Conservation (phyloP, 1,284 basidiomycete species). For the Laetiporus sulphureus region DNA sequence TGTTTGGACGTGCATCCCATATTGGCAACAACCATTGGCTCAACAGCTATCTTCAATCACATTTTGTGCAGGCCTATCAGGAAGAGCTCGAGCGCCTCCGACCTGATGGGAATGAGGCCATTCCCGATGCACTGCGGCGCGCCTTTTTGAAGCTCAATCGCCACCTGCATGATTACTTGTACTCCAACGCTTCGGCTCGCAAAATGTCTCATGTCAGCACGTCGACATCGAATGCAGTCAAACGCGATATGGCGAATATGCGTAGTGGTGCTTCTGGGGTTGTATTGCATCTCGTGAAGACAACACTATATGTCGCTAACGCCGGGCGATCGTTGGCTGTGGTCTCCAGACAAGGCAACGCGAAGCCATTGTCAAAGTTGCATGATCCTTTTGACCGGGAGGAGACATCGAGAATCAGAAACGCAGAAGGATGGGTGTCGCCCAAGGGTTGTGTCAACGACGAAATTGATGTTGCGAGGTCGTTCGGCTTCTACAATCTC, state of each 20-base stretch:
- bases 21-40: conserved; percentile 57
- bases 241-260: conserved; percentile 38
- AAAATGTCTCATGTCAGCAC: conserved; percentile 68
- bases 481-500: conserved; percentile 92
- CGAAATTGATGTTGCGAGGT: conserved; percentile 85
- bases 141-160: conserved; percentile 86
- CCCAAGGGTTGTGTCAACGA: conserved; percentile 93
- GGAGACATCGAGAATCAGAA: conserved; percentile 84
- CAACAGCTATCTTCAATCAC: conserved; percentile 79
- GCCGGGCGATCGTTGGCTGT: conserved; percentile 89
- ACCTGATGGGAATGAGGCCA: conserved; percentile 44
- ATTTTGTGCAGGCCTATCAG: conserved; percentile 61
- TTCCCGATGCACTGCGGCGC: conserved; percentile 75
- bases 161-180: conserved; percentile 61
- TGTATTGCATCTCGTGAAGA: conserved; percentile 80
- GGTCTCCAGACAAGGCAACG: conserved; percentile 77
- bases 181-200: conserved; percentile 38
- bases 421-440: conserved; percentile 94
- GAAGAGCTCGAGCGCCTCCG: conserved; percentile 51
- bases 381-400: conserved; percentile 89
- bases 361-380: conserved; percentile 70
- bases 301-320: conserved; percentile 87
- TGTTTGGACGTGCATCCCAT: conserved; percentile 82
- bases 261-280: conserved; percentile 84
- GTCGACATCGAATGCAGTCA: conserved; percentile 28